Conservation (phyloP, 345 rosid genomes). For the Murraya paniculata region DNA sequence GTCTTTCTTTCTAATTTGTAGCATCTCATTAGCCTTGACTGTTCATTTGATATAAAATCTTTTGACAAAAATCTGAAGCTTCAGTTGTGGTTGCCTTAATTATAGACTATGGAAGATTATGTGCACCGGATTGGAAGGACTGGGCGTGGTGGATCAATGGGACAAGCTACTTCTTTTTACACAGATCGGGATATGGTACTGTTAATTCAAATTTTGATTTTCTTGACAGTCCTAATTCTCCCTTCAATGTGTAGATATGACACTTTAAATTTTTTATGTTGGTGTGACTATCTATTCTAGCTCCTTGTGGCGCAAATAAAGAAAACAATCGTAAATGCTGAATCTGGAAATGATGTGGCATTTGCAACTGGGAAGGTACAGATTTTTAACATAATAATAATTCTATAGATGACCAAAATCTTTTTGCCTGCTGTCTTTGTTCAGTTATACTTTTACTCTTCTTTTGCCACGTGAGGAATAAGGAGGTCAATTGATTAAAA, state of each 20-base stretch:
- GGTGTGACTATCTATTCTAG: constrained; percentile 14
- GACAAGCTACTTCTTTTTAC: constrained; percentile 42
- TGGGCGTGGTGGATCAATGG: constrained; percentile 41
- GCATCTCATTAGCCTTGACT: constrained; percentile 11
- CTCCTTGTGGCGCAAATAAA: constrained; percentile 35
- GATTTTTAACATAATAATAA: not conserved
- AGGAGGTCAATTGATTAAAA: not conserved
- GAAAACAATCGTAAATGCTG: constrained; percentile 34
- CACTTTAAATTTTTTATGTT: not conserved
- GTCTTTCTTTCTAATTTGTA: constrained; percentile 8
- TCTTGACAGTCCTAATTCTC: not conserved
- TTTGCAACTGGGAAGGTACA: constrained; percentile 44
- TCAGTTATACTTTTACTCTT: not conserved
- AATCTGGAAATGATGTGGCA: constrained; percentile 31
- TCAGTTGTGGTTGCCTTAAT: constrained; percentile 31
- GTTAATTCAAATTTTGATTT: not conserved
- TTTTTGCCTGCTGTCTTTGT: not conserved
- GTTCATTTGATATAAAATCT: constrained; percentile 17
- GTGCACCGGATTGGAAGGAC: constrained; percentile 45
- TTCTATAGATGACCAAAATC: not conserved
- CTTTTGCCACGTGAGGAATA: not conserved
- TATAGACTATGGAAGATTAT: constrained; percentile 42
- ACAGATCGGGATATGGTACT: constrained; percentile 38
- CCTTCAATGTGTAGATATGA: not conserved
- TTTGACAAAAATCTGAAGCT: constrained; percentile 35